phyloP scores from a whole-genome alignment of 768 basidiomycete species.

The Rhizopogon rudus region DNA sequence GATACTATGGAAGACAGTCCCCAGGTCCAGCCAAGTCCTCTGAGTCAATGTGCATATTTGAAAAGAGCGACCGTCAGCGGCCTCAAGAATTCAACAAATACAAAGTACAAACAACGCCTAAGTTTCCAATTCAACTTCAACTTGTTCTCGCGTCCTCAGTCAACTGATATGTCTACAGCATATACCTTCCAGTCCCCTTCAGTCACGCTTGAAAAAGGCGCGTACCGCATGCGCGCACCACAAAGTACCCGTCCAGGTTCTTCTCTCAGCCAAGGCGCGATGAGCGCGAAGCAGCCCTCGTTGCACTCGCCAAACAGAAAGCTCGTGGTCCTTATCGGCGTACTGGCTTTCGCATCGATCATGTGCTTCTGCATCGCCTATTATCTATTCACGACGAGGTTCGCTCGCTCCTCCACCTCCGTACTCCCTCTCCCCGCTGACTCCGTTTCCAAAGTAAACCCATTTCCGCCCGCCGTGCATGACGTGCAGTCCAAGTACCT shows the following conservation, averaged over 20 bases:
- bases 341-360: constrained; percentile 45
- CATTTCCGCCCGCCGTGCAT: constrained; percentile 18
- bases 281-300: constrained; percentile 5
- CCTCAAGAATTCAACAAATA: not conserved
- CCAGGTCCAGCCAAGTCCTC: no score
- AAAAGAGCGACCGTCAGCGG: no score
- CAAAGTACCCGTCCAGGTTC: constrained; percentile 23
- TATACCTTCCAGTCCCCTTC: constrained; percentile 50
- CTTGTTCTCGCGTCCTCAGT: constrained; percentile 16
- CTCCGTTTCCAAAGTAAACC: constrained; percentile 25
- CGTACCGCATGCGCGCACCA: constrained; percentile 54
- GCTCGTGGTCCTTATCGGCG: constrained; percentile 38
- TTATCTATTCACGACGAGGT: constrained; percentile 63
- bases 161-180: constrained; percentile 5
- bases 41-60: no score
- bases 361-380: constrained; percentile 57
- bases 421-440: constrained; percentile 25
- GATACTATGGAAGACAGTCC: no score
- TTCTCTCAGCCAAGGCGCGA: constrained; percentile 15
- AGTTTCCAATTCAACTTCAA: not conserved
- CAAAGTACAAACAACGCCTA: not conserved
- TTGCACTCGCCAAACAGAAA: constrained; percentile 21
- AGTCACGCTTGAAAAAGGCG: constrained; percentile 58
- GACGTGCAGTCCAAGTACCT: constrained; percentile 44
- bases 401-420: constrained; percentile 11